A percentile compares a stretch with the other conserved stretches of the same genome.
phyloP scores from a whole-genome alignment of 2,329 filamentous ascomycete species.

The Phialophora verrucosa region DNA sequence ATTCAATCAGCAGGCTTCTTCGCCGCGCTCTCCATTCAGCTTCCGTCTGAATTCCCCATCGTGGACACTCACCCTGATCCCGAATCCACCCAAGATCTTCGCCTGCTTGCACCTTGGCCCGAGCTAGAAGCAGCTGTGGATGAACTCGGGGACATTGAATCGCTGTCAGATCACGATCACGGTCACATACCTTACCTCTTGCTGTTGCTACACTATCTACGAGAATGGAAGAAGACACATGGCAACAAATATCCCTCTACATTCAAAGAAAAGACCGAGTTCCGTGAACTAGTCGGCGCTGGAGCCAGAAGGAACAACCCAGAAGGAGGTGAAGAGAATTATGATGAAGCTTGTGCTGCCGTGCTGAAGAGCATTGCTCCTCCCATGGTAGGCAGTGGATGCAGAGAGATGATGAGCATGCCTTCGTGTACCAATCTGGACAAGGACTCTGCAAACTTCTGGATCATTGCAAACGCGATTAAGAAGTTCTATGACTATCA shows the following conservation, averaged over 20 bases:
- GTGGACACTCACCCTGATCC: slow-evolving; percentile 95
- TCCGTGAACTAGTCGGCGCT: slow-evolving; percentile 71
- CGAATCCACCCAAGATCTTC: slow-evolving; percentile 81
- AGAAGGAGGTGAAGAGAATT: slow-evolving; percentile 95
- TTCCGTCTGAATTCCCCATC: slow-evolving; percentile 83
- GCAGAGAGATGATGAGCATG: slow-evolving; percentile 80
- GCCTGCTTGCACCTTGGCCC: slow-evolving; percentile 83
- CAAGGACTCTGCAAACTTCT: slow-evolving; percentile 70
- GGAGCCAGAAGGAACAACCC: slow-evolving; percentile 73
- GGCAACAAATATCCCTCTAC: slow-evolving; percentile 70
- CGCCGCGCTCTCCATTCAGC: slow-evolving; percentile 79
- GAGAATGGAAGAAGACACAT: slow-evolving; percentile 76
- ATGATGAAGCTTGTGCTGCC: slow-evolving; percentile 85
- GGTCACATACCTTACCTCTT: slow-evolving; percentile 89
- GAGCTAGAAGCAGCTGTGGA: slow-evolving; percentile 73
- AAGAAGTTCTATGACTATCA: slow-evolving; percentile 76
- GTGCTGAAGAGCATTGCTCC: slow-evolving; percentile 84
- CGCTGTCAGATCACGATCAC: slow-evolving; percentile 77
- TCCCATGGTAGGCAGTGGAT: slow-evolving; percentile 69
- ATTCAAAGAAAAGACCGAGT: slow-evolving; percentile 86
- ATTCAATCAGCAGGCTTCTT: slow-evolving; percentile 93
- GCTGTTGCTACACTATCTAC: slow-evolving; percentile 80
- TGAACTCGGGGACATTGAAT: slow-evolving; percentile 70
- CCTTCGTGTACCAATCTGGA: slow-evolving; percentile 58
- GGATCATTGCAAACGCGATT: slow-evolving; percentile 84